Evolutionary conservation across 306 rosid species (phyloP).

Genomic region (Quercus berberidifolia): DNA sequence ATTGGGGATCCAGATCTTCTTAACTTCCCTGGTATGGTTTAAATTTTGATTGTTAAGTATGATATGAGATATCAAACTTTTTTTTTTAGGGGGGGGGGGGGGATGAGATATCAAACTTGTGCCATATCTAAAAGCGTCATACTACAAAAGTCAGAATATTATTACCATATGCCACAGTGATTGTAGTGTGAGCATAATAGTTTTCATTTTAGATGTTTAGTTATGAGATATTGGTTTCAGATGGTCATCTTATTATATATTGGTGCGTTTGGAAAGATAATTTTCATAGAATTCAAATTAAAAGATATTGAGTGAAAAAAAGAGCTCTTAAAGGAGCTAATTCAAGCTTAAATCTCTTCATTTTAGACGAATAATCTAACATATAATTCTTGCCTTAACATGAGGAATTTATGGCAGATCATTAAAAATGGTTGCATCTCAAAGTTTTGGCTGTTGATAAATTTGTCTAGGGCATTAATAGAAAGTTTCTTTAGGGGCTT

Average conservation of each 20-base stretch:
- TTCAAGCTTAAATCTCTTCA: not conserved
- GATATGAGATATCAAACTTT: not conserved
- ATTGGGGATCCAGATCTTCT: constrained; percentile 80
- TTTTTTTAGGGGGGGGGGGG: too few relatives aligned
- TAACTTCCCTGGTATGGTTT: constrained; percentile 56
- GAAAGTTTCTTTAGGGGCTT: not conserved
- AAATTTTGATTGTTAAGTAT: not conserved
- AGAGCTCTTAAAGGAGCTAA: not conserved
- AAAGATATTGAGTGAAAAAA: not conserved
- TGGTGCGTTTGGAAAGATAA: not conserved
- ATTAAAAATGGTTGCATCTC: not conserved
- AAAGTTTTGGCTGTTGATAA: not conserved
- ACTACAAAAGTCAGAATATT: not conserved
- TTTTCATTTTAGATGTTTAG: not conserved
- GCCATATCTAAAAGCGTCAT: not conserved
- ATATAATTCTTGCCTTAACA: too few relatives aligned
- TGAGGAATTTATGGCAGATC: not conserved
- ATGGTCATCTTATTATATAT: not conserved
- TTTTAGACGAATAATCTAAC: not conserved
- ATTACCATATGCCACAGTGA: not conserved
- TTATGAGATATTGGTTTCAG: not conserved
- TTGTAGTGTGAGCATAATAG: not conserved
- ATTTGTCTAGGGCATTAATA: not conserved
- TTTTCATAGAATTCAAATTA: not conserved
- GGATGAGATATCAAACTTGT: not conserved